Evolutionary conservation across 2,329 filamentous ascomycete species (phyloP).

Genomic region (Gnomoniopsis sp.): DNA sequence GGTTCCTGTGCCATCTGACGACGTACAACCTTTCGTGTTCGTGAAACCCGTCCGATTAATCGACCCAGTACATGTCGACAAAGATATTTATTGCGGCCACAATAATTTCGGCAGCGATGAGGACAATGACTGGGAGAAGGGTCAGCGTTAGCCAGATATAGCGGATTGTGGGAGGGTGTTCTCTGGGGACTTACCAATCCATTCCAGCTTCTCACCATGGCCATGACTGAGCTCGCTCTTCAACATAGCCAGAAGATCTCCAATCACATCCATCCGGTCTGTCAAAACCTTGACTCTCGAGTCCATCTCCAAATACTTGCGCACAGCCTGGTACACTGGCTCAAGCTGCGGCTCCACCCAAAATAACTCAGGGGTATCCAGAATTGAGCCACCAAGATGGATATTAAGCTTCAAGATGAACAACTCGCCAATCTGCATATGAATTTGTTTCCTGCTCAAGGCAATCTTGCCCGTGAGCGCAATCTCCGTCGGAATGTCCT

Average conservation of each 20-base stretch:
- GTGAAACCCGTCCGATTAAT: conserved; percentile 11
- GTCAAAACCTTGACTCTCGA: conserved; percentile 87
- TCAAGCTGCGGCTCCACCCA: conserved; percentile 98
- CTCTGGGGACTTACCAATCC: conserved; percentile 68
- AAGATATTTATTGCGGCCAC: conserved; percentile 93
- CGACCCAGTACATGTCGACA: conserved; percentile 74
- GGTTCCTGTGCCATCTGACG: neutral
- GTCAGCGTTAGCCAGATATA: neutral
- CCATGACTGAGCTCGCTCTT: conserved; percentile 95
- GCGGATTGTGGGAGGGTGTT: neutral
- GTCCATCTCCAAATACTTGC: conserved; percentile 97
- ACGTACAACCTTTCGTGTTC: too few relatives aligned
- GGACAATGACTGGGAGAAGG: conserved; percentile 68
- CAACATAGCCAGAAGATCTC: conserved; percentile 84
- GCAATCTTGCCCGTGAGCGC: conserved; percentile 89
- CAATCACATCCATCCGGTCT: conserved; percentile 88
- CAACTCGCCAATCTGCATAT: conserved; percentile 98
- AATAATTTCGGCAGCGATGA: conserved; percentile 93
- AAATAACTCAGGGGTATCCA: conserved; percentile 96
- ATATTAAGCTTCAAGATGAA: conserved; percentile 98
- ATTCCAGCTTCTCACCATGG: conserved; percentile 84
- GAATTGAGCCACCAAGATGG: conserved; percentile 91
- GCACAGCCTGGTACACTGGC: conserved; percentile 91
- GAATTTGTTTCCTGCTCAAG: conserved; percentile 84
- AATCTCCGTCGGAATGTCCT: conserved; percentile 89